Conservation (phyloP, 768 basidiomycete species). For the Boletus reticuloceps region DNA sequence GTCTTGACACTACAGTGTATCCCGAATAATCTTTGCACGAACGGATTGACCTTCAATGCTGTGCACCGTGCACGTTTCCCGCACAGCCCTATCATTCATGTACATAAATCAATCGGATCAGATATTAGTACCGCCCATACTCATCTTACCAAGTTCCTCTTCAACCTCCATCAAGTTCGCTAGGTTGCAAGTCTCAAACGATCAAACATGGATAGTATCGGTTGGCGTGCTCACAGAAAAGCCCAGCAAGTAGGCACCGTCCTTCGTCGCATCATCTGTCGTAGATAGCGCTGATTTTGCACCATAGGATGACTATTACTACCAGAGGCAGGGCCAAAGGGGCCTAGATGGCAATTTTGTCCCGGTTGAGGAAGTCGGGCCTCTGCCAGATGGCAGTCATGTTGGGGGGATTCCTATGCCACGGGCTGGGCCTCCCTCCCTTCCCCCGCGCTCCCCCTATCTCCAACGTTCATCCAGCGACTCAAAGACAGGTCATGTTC, state of each 20-base stretch:
- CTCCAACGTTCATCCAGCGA: slow-evolving; percentile 10
- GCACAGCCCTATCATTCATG: too few species aligned
- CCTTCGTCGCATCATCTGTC: not conserved
- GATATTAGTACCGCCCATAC: not conserved
- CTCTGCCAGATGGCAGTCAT: slow-evolving; percentile 55
- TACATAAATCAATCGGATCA: too few species aligned
- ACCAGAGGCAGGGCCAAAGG: slow-evolving; percentile 30
- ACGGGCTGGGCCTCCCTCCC: slow-evolving; percentile 34
- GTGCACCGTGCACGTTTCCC: too few species aligned
- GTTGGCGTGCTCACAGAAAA: slow-evolving; percentile 69
- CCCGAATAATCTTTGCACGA: too few species aligned
- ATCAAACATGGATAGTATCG: slow-evolving; percentile 64
- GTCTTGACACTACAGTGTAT: too few species aligned
- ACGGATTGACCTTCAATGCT: too few species aligned
- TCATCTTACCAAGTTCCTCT: not conserved
- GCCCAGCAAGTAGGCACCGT: slow-evolving; percentile 49
- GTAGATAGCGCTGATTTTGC: slow-evolving; percentile 12
- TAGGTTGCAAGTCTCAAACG: not conserved
- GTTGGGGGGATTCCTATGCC: slow-evolving; percentile 54
- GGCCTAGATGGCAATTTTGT: slow-evolving; percentile 49
- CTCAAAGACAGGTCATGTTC: slow-evolving; percentile 29
- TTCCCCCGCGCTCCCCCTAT: slow-evolving; percentile 38
- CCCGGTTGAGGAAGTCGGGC: slow-evolving; percentile 56
- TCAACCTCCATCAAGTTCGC: not conserved
- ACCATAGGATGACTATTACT: slow-evolving; percentile 30